A percentile compares a stretch with the other conserved stretches of the same genome.
Conservation (phyloP, 768 basidiomycete genomes). For the Pulveroboletus frians region DNA sequence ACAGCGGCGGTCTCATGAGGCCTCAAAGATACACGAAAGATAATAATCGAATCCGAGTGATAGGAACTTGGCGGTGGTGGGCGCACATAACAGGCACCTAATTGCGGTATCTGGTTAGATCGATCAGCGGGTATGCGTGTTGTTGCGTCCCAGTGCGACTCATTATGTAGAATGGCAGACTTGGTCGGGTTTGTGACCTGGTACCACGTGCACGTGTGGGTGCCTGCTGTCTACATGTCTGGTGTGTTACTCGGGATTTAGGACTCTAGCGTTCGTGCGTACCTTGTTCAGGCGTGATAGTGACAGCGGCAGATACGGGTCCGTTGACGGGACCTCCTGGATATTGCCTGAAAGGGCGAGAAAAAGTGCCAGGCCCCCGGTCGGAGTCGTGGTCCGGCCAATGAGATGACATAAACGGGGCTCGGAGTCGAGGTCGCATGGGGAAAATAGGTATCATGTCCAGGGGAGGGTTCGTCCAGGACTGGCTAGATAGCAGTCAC, state of each 20-base stretch:
- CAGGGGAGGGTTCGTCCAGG: conserved; percentile 2
- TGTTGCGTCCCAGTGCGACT: background rate
- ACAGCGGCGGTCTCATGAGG: conserved; percentile 11
- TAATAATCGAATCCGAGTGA: background rate
- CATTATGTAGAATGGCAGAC: no score
- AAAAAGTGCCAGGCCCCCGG: background rate
- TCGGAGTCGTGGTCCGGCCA: background rate
- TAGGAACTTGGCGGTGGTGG: background rate
- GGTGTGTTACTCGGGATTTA: no score
- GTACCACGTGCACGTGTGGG: background rate
- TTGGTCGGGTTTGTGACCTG: background rate
- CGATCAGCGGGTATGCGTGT: background rate
- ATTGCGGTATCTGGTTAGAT: background rate
- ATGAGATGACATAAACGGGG: background rate
- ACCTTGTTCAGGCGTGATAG: background rate
- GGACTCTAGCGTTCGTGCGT: no score
- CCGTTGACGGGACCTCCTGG: background rate
- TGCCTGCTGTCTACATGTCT: background rate
- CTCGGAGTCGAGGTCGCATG: background rate
- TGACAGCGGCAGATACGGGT: background rate
- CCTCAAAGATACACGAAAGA: conserved; percentile 2
- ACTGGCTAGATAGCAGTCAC: background rate
- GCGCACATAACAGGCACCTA: background rate
- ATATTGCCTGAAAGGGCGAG: background rate
- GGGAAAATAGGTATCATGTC: background rate